These are phyloP conservation scores for Cladophialophora bantiana DNA, from an alignment of 2,329 filamentous ascomycete genomes.

Conservation along the genomic window DNA sequence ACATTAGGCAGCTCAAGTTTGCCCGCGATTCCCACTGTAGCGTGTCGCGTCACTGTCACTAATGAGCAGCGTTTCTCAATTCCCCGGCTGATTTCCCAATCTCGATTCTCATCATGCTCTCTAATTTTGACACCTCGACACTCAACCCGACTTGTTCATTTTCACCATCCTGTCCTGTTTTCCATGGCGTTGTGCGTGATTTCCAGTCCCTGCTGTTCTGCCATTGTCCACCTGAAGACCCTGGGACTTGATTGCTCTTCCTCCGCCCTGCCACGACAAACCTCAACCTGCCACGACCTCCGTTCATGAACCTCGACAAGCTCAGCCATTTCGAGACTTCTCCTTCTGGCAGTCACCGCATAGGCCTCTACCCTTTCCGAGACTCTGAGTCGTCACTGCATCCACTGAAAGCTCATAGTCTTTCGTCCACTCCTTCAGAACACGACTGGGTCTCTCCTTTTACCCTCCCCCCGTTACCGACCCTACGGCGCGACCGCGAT, in stretches of 20 bases:
- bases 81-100: slow-evolving; percentile 33
- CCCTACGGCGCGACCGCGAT: slow-evolving; percentile 33
- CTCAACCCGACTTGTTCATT: slow-evolving; percentile 14
- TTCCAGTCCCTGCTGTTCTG: slow-evolving; percentile 4
- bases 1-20: background rate
- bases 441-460: slow-evolving; percentile 39
- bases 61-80: slow-evolving; percentile 9
- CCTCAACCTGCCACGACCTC: slow-evolving; percentile 20
- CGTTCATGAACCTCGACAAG: slow-evolving; percentile 40
- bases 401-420: slow-evolving; percentile 26
- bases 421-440: slow-evolving; percentile 38
- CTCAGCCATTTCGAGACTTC: slow-evolving; percentile 25
- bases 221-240: slow-evolving; percentile 16
- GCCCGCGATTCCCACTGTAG: slow-evolving; percentile 15
- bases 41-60: slow-evolving; percentile 27
- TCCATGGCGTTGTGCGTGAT: slow-evolving; percentile 33
- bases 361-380: background rate
- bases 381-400: slow-evolving; percentile 1
- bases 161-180: slow-evolving; percentile 7
- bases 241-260: slow-evolving; percentile 19
- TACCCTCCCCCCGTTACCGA: slow-evolving; percentile 40
- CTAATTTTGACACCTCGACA: slow-evolving; percentile 33
- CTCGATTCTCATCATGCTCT: slow-evolving; percentile 23
- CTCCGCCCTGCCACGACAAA: slow-evolving; percentile 19
- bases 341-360: slow-evolving; percentile 22